Conservation (phyloP, 495 filamentous ascomycete genomes). For the Xylaria flabelliformis region DNA sequence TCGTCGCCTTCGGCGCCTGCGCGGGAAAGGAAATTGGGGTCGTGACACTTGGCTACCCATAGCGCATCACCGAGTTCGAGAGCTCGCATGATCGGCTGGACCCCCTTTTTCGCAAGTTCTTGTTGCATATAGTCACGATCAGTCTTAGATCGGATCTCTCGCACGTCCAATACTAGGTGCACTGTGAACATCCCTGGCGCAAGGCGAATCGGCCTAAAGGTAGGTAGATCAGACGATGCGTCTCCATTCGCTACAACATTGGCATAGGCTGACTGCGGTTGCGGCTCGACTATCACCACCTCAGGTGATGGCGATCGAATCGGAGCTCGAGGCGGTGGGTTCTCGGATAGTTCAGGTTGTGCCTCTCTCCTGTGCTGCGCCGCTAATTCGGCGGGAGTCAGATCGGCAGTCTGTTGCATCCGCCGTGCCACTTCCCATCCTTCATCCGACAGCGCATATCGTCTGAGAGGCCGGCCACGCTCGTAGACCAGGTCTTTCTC, state of each 20-base stretch:
- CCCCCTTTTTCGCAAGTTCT: constrained; percentile 70
- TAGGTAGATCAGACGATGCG: constrained; percentile 48
- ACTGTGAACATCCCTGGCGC: constrained; percentile 72
- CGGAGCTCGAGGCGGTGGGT: constrained; percentile 5
- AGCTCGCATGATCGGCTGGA: constrained; percentile 67
- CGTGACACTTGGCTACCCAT: constrained; percentile 78
- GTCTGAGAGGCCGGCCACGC: constrained; percentile 69
- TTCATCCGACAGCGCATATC: constrained; percentile 76
- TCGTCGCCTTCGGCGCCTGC: constrained; percentile 74
- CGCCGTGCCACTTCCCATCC: constrained; percentile 79
- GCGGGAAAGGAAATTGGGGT: constrained; percentile 60
- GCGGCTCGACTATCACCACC: constrained; percentile 29
- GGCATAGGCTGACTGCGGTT: constrained; percentile 33
- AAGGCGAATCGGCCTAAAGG: constrained; percentile 65
- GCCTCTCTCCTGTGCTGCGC: constrained; percentile 27
- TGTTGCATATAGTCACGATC: constrained; percentile 82
- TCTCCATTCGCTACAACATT: constrained; percentile 53
- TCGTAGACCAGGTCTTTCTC: constrained; percentile 79
- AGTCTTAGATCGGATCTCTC: constrained; percentile 77
- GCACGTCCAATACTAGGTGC: constrained; percentile 75
- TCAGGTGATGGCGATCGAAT: constrained; percentile 33
- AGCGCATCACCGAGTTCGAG: constrained; percentile 79
- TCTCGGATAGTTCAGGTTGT: constrained; percentile 19
- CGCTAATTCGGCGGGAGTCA: constrained; percentile 27
- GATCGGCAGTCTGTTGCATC: constrained; percentile 59